Evolutionary conservation across 2,329 filamentous ascomycete species (phyloP).

Genomic region (Fusarium paranaense): DNA sequence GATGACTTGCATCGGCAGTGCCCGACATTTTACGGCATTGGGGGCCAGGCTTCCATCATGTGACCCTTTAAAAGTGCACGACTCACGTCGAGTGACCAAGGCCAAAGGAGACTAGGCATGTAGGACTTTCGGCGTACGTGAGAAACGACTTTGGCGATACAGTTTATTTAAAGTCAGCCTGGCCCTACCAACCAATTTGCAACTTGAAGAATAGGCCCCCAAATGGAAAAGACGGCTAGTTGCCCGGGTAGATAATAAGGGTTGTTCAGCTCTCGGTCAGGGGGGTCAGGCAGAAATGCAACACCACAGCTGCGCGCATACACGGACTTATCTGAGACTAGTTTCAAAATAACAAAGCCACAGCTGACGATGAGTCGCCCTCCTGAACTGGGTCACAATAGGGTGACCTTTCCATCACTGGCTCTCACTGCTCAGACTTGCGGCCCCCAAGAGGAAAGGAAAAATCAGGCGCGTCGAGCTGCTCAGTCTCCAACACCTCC

Average conservation of each 20-base stretch:
- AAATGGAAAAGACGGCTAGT: neutral
- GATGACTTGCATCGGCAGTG: neutral
- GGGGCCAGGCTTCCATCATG: neutral
- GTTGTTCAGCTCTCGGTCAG: neutral
- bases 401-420: neutral
- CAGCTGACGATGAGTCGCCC: neutral
- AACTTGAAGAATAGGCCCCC: neutral
- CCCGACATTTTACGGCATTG: neutral
- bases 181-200: neutral
- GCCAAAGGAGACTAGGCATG: neutral
- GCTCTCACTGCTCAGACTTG: neutral
- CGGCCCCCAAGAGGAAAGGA: neutral
- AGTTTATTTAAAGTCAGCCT: neutral
- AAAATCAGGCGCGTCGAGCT: neutral
- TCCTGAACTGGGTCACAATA: neutral
- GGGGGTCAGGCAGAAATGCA: neutral
- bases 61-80: neutral
- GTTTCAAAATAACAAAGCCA: neutral
- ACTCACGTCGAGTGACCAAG: neutral
- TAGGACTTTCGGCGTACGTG: neutral
- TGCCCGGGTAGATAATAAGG: neutral
- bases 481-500: constrained; percentile 14
- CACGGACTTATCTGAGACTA: neutral
- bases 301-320: neutral
- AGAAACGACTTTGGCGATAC: neutral